Percentiles rank a stretch among this genome's conserved stretches.
These are phyloP conservation scores for Rasamsonia emersonii DNA, from an alignment of 2,329 filamentous ascomycete species.

Conservation along the genomic window DNA sequence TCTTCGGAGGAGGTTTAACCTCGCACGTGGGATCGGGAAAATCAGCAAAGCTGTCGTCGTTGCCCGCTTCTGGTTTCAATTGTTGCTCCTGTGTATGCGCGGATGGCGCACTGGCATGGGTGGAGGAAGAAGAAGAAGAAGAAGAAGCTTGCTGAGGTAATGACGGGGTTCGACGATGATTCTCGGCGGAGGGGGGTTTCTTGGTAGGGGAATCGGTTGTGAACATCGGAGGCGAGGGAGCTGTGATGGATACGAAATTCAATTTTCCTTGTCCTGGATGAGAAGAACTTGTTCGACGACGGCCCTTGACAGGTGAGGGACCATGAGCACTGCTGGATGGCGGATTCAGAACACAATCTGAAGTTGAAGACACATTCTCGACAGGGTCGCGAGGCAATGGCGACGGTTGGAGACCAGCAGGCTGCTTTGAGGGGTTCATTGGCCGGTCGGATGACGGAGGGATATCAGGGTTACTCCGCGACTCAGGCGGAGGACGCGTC, in stretches of 20 bases:
- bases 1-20: constrained; percentile 42
- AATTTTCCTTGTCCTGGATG: constrained; percentile 50
- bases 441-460: constrained; percentile 33
- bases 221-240: constrained; percentile 35
- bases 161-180: constrained; percentile 23
- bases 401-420: constrained; percentile 43
- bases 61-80: constrained; percentile 28
- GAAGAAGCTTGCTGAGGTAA: constrained; percentile 37
- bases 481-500: constrained; percentile 36
- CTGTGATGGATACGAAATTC: constrained; percentile 53
- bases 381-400: constrained; percentile 41
- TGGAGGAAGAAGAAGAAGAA: too few species aligned
- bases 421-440: constrained; percentile 19
- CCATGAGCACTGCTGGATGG: constrained; percentile 39
- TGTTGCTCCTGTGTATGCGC: constrained; percentile 42
- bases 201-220: constrained; percentile 42
- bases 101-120: constrained; percentile 37
- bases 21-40: constrained; percentile 39
- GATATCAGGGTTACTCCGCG: constrained; percentile 54
- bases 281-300: constrained; percentile 47
- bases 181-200: constrained; percentile 26
- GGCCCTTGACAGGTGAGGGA: constrained; percentile 62
- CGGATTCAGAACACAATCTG: constrained; percentile 61
- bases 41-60: constrained; percentile 38
- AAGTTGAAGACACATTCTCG: constrained; percentile 37